These are phyloP conservation scores for Colletotrichum incanum DNA, from an alignment of 2,329 filamentous ascomycete genomes.

Conservation along the genomic window DNA sequence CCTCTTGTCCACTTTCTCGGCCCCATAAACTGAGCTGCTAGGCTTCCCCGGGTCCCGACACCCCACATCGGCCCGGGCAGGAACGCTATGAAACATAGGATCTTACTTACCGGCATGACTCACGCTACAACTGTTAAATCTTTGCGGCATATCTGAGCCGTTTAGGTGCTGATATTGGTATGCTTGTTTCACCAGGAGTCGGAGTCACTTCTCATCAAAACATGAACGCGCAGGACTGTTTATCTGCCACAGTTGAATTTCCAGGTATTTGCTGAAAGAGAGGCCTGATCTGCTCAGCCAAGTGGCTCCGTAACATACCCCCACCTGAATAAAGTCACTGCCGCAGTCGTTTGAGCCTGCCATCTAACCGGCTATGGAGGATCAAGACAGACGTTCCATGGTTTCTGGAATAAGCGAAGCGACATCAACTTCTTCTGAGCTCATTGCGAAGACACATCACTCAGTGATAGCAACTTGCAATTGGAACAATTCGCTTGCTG, in stretches of 20 bases:
- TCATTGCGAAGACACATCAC: conserved; percentile 3
- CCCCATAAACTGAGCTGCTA: neutral
- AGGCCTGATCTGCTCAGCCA: neutral
- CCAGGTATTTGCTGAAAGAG: neutral
- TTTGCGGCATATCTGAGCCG: neutral
- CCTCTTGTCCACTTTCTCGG: too few species aligned
- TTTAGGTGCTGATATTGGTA: accelerated
- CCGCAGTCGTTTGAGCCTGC: neutral
- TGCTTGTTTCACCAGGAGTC: neutral
- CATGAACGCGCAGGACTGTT: neutral
- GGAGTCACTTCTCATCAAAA: neutral
- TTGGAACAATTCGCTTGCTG: neutral
- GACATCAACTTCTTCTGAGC: neutral
- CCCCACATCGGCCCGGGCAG: neutral
- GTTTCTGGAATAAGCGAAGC: neutral
- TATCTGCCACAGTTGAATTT: neutral
- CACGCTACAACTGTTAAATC: neutral
- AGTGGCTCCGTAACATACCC: neutral
- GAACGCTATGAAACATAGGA: neutral
- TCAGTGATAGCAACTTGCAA: neutral
- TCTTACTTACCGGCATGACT: neutral
- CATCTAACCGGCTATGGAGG: neutral
- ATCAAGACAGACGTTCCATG: neutral
- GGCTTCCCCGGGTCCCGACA: neutral
- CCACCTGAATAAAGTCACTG: neutral